Conservation (phyloP, 2,329 filamentous ascomycete genomes). For the Penicillium sp. region DNA sequence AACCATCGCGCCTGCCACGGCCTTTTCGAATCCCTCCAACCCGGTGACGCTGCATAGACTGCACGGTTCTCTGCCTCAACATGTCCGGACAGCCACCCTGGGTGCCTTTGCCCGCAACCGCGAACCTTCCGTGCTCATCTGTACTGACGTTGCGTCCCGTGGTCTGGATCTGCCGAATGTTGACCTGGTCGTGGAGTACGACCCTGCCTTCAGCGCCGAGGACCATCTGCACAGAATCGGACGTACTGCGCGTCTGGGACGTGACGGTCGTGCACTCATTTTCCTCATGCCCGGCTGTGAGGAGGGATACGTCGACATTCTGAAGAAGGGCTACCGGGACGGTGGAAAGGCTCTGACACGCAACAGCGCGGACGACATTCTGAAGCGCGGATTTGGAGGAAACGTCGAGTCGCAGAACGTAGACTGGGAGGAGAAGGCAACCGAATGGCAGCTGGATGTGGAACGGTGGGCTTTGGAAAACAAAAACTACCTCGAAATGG, state of each 20-base stretch:
- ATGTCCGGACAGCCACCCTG: constrained; percentile 77
- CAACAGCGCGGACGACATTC: constrained; percentile 56
- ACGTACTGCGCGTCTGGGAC: constrained; percentile 84
- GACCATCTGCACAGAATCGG: constrained; percentile 94
- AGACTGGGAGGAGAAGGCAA: constrained; percentile 58
- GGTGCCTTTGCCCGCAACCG: constrained; percentile 65
- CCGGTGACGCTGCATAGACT: constrained; percentile 73
- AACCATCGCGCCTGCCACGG: constrained; percentile 52
- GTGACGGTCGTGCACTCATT: constrained; percentile 73
- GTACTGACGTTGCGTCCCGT: constrained; percentile 89
- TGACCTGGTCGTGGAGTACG: constrained; percentile 90
- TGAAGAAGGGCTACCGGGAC: constrained; percentile 62
- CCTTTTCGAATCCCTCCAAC: constrained; percentile 68
- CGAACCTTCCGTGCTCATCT: constrained; percentile 73
- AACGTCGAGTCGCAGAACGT: constrained; percentile 35
- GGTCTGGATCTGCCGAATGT: constrained; percentile 92
- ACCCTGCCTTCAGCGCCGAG: constrained; percentile 83
- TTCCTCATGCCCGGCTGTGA: constrained; percentile 87
- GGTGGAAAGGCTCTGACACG: constrained; percentile 55
- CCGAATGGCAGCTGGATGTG: constrained; percentile 57
- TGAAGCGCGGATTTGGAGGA: constrained; percentile 56
- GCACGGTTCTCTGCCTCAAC: constrained; percentile 83
- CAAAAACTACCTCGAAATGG: constrained; percentile 65
- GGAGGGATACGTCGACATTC: constrained; percentile 74
- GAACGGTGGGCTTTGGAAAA: constrained; percentile 59